phyloP scores from a whole-genome alignment of 2,329 filamentous ascomycete genomes.

The Ophiostoma tasmaniense region DNA sequence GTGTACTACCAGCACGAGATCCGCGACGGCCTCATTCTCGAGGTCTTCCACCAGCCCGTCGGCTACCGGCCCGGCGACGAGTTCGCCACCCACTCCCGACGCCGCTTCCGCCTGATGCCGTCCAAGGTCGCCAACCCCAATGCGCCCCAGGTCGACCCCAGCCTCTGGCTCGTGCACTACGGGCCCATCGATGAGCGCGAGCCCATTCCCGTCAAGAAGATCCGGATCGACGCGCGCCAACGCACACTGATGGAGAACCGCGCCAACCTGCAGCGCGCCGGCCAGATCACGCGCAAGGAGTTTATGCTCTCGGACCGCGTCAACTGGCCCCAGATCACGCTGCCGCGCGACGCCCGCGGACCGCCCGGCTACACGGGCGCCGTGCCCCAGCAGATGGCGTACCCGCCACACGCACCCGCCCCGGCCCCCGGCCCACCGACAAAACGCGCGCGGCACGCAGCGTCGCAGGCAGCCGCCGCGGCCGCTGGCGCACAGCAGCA shows the following conservation, averaged over 20 bases:
- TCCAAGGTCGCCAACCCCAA: constrained; percentile 60
- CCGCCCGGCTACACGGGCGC: constrained; percentile 40
- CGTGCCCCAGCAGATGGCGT: constrained; percentile 54
- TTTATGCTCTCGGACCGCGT: constrained; percentile 87
- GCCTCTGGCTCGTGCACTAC: constrained; percentile 88
- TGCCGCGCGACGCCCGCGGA: constrained; percentile 47
- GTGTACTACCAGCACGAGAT: constrained; percentile 65
- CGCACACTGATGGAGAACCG: constrained; percentile 54
- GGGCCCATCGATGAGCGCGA: constrained; percentile 66
- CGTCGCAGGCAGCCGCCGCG: constrained; percentile 13
- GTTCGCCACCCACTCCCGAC: constrained; percentile 66
- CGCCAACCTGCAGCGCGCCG: constrained; percentile 61
- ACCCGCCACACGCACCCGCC: constrained; percentile 39
- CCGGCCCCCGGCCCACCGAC: constrained; percentile 38
- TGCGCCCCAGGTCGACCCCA: constrained; percentile 62
- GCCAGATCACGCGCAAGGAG: constrained; percentile 78
- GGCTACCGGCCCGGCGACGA: constrained; percentile 69
- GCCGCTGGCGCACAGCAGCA: constrained; percentile 1
- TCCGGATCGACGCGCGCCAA: constrained; percentile 55
- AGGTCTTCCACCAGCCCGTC: constrained; percentile 74
- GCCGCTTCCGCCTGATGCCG: constrained; percentile 77
- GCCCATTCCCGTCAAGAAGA: constrained; percentile 58
- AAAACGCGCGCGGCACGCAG: constrained; percentile 43
- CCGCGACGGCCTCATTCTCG: constrained; percentile 64
- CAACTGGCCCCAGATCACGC: constrained; percentile 80